Base-by-base conservation (phyloP, 768 basidiomycete genomes). In the Bullera alba region DNA sequence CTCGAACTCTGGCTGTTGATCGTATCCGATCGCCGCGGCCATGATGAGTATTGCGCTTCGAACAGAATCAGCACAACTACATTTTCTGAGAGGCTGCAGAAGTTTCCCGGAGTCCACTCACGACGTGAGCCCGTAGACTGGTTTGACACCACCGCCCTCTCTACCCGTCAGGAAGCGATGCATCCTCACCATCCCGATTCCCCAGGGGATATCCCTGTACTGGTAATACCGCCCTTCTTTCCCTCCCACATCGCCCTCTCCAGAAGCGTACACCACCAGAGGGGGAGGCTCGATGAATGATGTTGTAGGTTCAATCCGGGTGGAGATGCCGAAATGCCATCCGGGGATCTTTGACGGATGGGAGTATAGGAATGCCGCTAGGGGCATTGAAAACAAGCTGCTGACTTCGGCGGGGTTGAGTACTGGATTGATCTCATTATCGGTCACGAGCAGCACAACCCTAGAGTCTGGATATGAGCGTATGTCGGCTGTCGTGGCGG, bases 41-140 rank as follows among this genome's bases (percentile, higher is more conserved):
- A 71, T 72, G 45, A 83, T 78, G 19, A 82, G 71, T 42, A 83
- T 80, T 1, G 77, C 72, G 8, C 80, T 81, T 54, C 22, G 35
- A 36, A 23, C 16, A 35, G 30, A 7, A 17, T 22, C 22, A 17
- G 16, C 16, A 8, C 12, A 21, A 46, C 6, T 35, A 25, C 15
- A 12, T 16, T 23, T 35, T 47, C 8, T 34, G 27, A 6, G 7
- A 6, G 6, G n/a, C 35, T 10, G n/a, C 29, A 47, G 19, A 36
- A 17, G 21, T 27, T 7, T 17, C 15, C 17, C n/a, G 26, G 29
- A n/a, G 22, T 7, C 2, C 5, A 79, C 85, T 56, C 67, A 91
- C 87, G 88, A 82, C 25, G 89, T 93, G 7, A 93, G 73, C 6
- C 89, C 89, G 58, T 82, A 87, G 0, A 92, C 80, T n/a, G 89